Percentiles rank a stretch among this genome's conserved stretches.
These are phyloP conservation scores for Leccinellum luteum DNA, from an alignment of 768 basidiomycete species.

Conservation along the genomic window DNA sequence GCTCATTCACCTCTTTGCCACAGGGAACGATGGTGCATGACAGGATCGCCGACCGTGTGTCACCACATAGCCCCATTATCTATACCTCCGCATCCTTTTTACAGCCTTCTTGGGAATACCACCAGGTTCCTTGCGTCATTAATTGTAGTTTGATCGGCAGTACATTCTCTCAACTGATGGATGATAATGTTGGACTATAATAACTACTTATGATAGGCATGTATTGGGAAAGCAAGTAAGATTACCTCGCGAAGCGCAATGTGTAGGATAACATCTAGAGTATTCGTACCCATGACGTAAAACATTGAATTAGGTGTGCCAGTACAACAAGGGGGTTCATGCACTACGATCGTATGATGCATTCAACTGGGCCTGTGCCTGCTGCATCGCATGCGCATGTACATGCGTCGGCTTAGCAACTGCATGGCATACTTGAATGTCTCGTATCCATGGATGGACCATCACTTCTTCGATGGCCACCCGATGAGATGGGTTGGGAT, in stretches of 20 bases:
- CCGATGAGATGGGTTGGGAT: constrained; percentile 83
- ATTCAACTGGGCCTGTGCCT: constrained; percentile 47
- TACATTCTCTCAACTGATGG: background rate
- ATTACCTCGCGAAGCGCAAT: constrained; percentile 3
- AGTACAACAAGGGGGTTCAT: background rate
- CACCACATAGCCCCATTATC: constrained; percentile 6
- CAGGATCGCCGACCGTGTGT: background rate
- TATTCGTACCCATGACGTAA: constrained; percentile 4
- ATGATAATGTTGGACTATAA: constrained; percentile 17
- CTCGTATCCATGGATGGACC: constrained; percentile 72
- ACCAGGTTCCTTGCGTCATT: background rate
- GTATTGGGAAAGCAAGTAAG: constrained; percentile 1
- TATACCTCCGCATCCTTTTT: constrained; percentile 21
- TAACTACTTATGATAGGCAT: constrained; percentile 22
- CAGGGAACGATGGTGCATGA: constrained; percentile 35
- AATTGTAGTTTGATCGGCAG: background rate
- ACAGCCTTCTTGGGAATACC: constrained; percentile 11
- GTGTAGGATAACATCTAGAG: constrained; percentile 22
- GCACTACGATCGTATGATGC: constrained; percentile 1
- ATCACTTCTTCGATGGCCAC: constrained; percentile 78
- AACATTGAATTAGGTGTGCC: background rate
- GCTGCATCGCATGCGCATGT: constrained; percentile 64
- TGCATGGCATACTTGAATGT: constrained; percentile 80
- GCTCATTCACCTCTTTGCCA: background rate
- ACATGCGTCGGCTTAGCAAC: constrained; percentile 64